These are phyloP conservation scores for Lactuca saligna DNA, from an alignment of 129 eudicot genomes.

Conservation along the genomic window DNA sequence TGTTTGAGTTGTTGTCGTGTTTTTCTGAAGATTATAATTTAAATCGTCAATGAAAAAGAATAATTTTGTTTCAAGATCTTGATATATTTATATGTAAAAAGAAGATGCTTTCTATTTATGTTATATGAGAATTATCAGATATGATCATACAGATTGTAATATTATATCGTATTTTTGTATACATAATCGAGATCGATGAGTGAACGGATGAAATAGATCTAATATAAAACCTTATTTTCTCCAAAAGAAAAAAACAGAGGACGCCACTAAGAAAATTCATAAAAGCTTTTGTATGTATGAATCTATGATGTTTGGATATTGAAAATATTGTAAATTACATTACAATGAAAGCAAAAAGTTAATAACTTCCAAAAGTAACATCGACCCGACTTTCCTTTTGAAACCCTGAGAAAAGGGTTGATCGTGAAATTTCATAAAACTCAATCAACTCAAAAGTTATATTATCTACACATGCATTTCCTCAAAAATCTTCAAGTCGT, in stretches of 20 bases:
- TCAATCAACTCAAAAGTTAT: neutral
- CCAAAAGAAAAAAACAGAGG: conserved; percentile 3
- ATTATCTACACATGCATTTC: conserved; percentile 23
- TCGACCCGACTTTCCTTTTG: conserved; percentile 20
- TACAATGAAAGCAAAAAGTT: neutral
- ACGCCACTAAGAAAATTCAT: neutral
- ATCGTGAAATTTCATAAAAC: conserved; percentile 14
- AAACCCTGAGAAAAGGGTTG: conserved; percentile 18
- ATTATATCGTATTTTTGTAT: neutral
- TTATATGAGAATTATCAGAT: conserved; percentile 1
- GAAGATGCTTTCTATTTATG: conserved; percentile 5
- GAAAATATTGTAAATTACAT: neutral
- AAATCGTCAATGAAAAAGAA: conserved; percentile 7
- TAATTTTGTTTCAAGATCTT: conserved; percentile 1
- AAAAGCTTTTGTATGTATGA: conserved; percentile 18
- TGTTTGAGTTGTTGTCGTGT: conserved; percentile 20
- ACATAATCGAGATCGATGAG: neutral
- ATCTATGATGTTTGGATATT: neutral
- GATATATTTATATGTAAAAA: conserved; percentile 7
- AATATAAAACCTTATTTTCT: neutral
- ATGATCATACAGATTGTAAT: conserved; percentile 13
- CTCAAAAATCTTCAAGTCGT: conserved; percentile 19
- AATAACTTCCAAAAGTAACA: neutral
- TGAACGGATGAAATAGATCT: conserved; percentile 12
- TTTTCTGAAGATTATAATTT: conserved; percentile 26